These are phyloP conservation scores for Citrullus mucosospermus DNA, from an alignment of 306 rosid species.

Conservation along the genomic window DNA sequence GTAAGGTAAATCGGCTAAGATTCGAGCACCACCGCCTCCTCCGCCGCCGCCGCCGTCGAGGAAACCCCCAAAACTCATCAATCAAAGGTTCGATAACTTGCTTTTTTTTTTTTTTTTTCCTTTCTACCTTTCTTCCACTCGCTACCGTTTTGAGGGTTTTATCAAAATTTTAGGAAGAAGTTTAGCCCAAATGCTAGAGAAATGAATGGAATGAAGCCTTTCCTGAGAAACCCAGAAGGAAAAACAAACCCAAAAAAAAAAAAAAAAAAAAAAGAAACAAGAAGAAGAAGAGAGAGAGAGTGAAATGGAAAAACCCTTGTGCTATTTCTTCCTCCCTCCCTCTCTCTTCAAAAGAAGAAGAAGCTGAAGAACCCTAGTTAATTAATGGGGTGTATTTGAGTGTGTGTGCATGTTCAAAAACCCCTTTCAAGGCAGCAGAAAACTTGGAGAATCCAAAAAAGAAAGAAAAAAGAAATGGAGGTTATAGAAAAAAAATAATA, in stretches of 20 bases:
- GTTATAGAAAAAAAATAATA: no score
- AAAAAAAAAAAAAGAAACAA: neutral
- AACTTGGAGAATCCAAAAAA: constrained; percentile 11
- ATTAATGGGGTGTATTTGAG: neutral
- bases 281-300: constrained; percentile 25
- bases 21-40: constrained; percentile 55
- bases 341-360: neutral
- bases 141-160: constrained; percentile 3
- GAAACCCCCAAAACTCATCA: constrained; percentile 96
- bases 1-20: constrained; percentile 48
- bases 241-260: neutral
- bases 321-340: constrained; percentile 26
- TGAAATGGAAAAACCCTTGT: neutral
- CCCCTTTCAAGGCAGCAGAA: constrained; percentile 2
- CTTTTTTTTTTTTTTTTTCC: neutral
- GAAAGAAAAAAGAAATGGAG: neutral
- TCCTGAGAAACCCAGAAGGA: neutral
- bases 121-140: neutral
- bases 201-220: neutral
- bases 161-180: neutral
- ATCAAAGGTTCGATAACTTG: constrained; percentile 15
- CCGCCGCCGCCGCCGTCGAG: constrained; percentile 39
- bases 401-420: constrained; percentile 39
- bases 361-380: constrained; percentile 50
- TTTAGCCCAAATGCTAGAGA: neutral